Percentiles rank a stretch among this genome's conserved stretches.
These are phyloP conservation scores for Ogataea pini DNA, from an alignment of 805 yeast genomes.

Conservation along the genomic window DNA sequence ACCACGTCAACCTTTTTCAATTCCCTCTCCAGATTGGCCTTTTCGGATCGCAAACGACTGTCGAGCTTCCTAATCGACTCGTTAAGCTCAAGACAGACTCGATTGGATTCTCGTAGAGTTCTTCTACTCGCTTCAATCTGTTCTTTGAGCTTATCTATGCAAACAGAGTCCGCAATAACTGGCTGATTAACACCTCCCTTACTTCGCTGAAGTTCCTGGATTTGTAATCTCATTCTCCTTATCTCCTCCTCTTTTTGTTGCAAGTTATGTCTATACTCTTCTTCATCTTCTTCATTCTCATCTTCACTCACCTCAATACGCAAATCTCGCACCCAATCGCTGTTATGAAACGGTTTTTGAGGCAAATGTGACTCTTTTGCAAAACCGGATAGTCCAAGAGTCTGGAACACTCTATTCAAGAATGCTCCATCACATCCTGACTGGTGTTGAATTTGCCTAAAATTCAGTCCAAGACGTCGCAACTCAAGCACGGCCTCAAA, in stretches of 20 bases:
- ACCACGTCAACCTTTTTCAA: constrained; percentile 9
- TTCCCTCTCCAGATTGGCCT: constrained; percentile 12
- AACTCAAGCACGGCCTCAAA: constrained; percentile 29
- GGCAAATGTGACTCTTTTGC: background rate
- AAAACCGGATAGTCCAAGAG: constrained; percentile 11
- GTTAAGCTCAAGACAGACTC: constrained; percentile 15
- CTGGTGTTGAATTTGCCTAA: constrained; percentile 19
- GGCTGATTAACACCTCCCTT: background rate
- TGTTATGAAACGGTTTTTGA: constrained; percentile 18
- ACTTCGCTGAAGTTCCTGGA: constrained; percentile 15
- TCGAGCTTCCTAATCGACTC: constrained; percentile 14
- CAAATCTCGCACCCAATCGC: constrained; percentile 21
- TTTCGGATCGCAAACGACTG: constrained; percentile 10
- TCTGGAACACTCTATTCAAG: constrained; percentile 13
- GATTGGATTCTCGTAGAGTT: constrained; percentile 11
- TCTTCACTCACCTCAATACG: constrained; percentile 40
- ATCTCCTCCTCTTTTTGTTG: constrained; percentile 22
- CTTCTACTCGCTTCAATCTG: constrained; percentile 10
- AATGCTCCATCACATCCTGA: constrained; percentile 22
- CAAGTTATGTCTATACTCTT: constrained; percentile 4
- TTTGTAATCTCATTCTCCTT: constrained; percentile 21
- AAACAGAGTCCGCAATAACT: background rate
- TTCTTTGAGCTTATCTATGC: constrained; percentile 4
- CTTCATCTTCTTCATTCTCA: constrained; percentile 11
- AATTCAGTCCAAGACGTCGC: constrained; percentile 24